Percentiles rank a stretch among this genome's conserved stretches.
Evolutionary conservation across 371 early-diverging fungal species (phyloP).

Genomic region (Sanchytrium tribonematis): DNA sequence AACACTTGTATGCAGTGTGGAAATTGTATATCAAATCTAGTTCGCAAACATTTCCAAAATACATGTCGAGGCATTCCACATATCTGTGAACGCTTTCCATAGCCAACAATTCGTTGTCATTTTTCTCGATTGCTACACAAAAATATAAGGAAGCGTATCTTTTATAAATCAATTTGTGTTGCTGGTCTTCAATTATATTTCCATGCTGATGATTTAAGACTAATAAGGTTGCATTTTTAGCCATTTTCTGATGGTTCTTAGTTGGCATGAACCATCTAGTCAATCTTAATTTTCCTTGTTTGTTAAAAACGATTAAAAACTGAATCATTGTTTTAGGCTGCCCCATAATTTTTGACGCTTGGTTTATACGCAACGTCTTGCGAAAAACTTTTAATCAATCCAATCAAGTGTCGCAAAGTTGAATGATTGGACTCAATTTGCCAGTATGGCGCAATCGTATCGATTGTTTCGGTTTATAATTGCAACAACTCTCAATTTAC

Average conservation of each 20-base stretch:
- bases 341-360: too few relatives aligned
- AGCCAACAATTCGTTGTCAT: conserved; percentile 16
- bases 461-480: too few relatives aligned
- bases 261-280: conserved; percentile 14
- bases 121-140: conserved; percentile 14
- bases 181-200: conserved; percentile 15
- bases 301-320: conserved; percentile 16
- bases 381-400: too few relatives aligned
- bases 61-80: conserved; percentile 16
- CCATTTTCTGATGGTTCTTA: conserved; percentile 15
- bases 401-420: too few relatives aligned
- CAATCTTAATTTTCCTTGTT: conserved; percentile 19
- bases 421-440: too few relatives aligned
- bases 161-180: conserved; percentile 16
- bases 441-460: too few relatives aligned
- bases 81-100: conserved; percentile 16
- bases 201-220: conserved; percentile 16
- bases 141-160: conserved; percentile 19
- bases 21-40: conserved; percentile 37
- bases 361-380: too few relatives aligned
- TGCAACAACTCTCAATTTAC: too few relatives aligned
- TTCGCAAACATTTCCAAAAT: conserved; percentile 27
- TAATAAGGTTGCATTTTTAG: conserved; percentile 14
- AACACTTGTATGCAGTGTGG: conserved; percentile 15
- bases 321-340: too few relatives aligned